Conservation (phyloP, 1,139 yeast genomes). For the Geotrichum australiense region DNA sequence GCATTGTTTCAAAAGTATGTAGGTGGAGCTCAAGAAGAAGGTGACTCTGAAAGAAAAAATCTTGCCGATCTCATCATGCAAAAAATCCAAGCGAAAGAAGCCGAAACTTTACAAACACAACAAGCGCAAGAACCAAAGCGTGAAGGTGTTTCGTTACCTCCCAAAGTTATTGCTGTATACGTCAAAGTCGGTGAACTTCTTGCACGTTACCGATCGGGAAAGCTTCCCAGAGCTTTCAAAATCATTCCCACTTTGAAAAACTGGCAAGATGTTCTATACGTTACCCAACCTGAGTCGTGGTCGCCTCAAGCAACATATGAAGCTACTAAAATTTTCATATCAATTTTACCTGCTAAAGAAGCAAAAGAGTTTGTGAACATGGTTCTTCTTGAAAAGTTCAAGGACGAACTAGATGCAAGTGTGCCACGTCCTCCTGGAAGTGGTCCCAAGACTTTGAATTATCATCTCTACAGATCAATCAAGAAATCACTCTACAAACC, state of each 20-base stretch:
- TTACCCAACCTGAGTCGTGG: constrained; percentile 90
- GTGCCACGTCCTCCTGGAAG: constrained; percentile 12
- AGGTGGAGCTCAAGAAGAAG: constrained; percentile 43
- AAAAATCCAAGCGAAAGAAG: constrained; percentile 61
- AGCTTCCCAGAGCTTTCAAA: constrained; percentile 88
- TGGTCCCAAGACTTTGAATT: constrained; percentile 46
- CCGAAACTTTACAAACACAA: constrained; percentile 16
- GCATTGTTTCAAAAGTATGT: constrained; percentile 37
- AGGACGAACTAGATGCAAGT: constrained; percentile 72
- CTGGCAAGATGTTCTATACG: constrained; percentile 93
- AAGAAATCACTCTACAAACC: constrained; percentile 94
- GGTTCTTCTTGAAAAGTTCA: constrained; percentile 76
- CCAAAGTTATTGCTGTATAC: constrained; percentile 91
- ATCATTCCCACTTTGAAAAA: constrained; percentile 86
- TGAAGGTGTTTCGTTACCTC: constrained; percentile 73
- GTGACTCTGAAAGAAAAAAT: constrained; percentile 56
- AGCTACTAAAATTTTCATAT: constrained; percentile 89
- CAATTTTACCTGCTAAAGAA: constrained; percentile 79
- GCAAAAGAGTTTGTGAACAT: constrained; percentile 76
- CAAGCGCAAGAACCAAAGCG: constrained; percentile 27
- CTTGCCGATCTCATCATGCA: constrained; percentile 91
- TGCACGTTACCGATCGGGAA: constrained; percentile 92
- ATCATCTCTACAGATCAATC: constrained; percentile 84
- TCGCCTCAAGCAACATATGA: constrained; percentile 95
- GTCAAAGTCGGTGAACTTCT: constrained; percentile 84